Evolutionary conservation across 2,329 filamentous ascomycete species (phyloP), one percentile per base, ranked within the genome.

Genomic region (Cladophialophora psammophila): DNA sequence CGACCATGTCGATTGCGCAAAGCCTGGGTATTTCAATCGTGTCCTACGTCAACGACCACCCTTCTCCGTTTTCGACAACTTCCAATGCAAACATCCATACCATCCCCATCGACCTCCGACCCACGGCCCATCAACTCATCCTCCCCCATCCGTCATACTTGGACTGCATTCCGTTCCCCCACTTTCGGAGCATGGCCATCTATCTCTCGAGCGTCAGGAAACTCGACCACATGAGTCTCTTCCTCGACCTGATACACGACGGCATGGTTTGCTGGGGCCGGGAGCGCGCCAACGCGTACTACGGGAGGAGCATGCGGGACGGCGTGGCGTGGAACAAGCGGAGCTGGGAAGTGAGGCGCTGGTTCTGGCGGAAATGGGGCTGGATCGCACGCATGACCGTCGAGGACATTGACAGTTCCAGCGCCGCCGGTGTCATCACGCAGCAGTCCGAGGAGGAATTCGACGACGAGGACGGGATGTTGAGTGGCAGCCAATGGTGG

Each of bases 351-450:
- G 80, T 78, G 1, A 77, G 76, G 63, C 69, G 74, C 1, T 83
- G 80, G 81, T 83, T 82, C 66, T 62, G 82, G 45, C 76, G 78
- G 48, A 83, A 83, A 68, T 82, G 80, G 68, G 76, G 73, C 58
- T 68, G 70, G 63, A 66, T 81, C 5, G 71, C 77, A 5, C 78
- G 78, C 1, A 78, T 76, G 1, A 78, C 75, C 69, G 75, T 80
- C 5, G 78, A 76, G 6, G 78, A 79, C 48, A 74, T 81, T 55
- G 71, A 67, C 68, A 45, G 67, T 65, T 56, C 38, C 5, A 5
- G 32, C 1, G 38, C 15, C 7, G 12, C 12, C 5, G 20, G 73
- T 69, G 42, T 74, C 67, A 52, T 73, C 70, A 68, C 73, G 74
- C 71, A 70, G 61, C 48, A 66, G 54, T 57, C 71, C 70, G 34